Evolutionary conservation across 148 eudicot species (phyloP), one percentile per base, ranked within the genome.

Genomic region (Camellia granthamiana): DNA sequence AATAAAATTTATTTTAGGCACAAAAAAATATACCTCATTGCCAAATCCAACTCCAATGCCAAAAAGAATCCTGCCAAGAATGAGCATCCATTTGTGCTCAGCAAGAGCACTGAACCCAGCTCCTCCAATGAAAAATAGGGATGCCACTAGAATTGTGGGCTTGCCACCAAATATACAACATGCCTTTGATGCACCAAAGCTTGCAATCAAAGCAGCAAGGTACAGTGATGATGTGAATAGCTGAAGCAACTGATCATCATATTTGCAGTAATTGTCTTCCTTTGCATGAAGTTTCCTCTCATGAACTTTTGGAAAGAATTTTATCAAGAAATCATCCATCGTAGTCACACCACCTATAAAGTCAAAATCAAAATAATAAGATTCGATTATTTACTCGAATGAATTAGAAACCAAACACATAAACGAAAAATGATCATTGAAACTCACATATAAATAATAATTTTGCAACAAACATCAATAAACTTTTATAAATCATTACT

Each of bases 151-250:
- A 52, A 88, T 88, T 6, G 90, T 88, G 38, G 80, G 87, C 43
- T 67, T 79, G 0, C 90, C 79, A 1, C 90, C 90, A 0, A 81
- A 38, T 6, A 43, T 10, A 0, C 83, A 80, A 77, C 94, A 91
- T 0, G 89, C 83, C 52, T 88, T 91, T 5, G 97, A 92, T 4
- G 94, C 97, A 3, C 86, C 43, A 42, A 91, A 91, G 76, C 94
- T 91, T 3, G 91, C 78, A 12, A 91, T 86, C 1, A 92, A 88
- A 5, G 97, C 97, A 9, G 94, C 90, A 6, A 92, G 77, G 84
- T 92, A 92, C 5, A 51, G 0, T 43, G 79, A 46, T 44, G 80
- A 77, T 3, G 80, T 77, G 51, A 77, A 77, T 16, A 77, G 80
- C 62, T 77, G 72, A 51, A 77, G 80, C 8, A 49, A 1, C 23